Evolutionary conservation across 805 yeast genomes (phyloP), one percentile per base, ranked within the genome.

Genomic region (Saccharomycopsis malanga): DNA sequence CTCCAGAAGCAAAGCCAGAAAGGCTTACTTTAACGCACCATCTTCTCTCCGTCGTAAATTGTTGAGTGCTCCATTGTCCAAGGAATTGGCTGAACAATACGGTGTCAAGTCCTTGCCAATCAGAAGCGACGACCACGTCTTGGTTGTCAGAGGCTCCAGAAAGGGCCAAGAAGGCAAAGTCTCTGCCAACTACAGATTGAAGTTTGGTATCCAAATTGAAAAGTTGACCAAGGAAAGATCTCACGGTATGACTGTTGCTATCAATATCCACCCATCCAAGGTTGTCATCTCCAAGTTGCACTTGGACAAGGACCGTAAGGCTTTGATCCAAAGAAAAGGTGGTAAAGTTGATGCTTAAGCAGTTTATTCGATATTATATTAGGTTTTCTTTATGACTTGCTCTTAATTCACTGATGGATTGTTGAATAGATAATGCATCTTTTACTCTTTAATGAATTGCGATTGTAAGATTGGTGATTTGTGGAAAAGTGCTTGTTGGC

Each of bases 91-190:
- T 73, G 94, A 83, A 73, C 83, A 93, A 79, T 93, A 89, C 87
- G 88, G 88, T 72, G 77, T 93, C 76, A 87, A 82, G 70, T 77
- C 97, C 63, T 76, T 93, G 60, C 98, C 98, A 72, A 82, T 93
- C 79, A 93, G 97, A 83, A 84, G 85, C 76, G 94, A 89, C 64
- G 98, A 93, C 72, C 87, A 85, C 74, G 95, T 93, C 64, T 73
- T 78, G 64, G 93, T 93, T 68, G 91, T 84, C 71, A 91, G 98
- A 77, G 98, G 98, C 70, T 86, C 98, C 68, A 86, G 87, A 85
- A 93, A 93, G 81, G 98, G 98, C 72, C 88, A 91, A 65, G 98
- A 91, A 80, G 98, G 98, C 76, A 87, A 88, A 77, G 80, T 93
- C 72, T 77, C 93, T 61, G 84, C 95, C 59, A 98, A 91, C 63